Conservation (phyloP, 768 basidiomycete genomes). For the Lyophyllum decastes region DNA sequence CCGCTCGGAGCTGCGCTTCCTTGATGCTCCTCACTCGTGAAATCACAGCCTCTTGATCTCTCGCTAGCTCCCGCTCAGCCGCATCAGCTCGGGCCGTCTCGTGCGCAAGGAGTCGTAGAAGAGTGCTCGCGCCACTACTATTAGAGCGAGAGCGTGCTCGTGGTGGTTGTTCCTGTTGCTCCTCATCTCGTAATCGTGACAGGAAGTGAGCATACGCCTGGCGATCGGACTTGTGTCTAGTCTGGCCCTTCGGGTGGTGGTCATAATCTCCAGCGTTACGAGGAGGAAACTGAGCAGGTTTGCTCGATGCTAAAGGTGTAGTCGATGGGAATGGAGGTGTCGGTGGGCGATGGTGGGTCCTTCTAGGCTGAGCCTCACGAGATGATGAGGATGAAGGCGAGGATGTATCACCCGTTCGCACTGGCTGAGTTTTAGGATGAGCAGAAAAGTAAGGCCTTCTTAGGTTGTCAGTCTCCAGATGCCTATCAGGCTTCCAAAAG, state of each 20-base stretch:
- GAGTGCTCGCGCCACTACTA: not conserved
- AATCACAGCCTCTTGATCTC: conserved; percentile 26
- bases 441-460: conserved; percentile 12
- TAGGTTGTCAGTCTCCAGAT: not conserved
- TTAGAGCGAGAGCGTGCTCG: conserved; percentile 7
- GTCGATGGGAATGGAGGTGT: conserved; percentile 11
- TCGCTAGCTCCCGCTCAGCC: conserved; percentile 30
- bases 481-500: not conserved
- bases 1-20: conserved; percentile 29
- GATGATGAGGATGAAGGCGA: not conserved
- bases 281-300: not conserved
- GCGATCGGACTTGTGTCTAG: conserved; percentile 1
- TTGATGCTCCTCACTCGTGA: conserved; percentile 30
- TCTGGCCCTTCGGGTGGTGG: not conserved
- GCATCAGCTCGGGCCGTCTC: conserved; percentile 42
- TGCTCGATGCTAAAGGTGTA: not conserved
- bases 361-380: not conserved
- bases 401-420: not conserved
- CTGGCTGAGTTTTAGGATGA: conserved; percentile 8
- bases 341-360: conserved; percentile 1
- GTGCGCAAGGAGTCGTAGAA: conserved; percentile 23
- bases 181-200: not conserved
- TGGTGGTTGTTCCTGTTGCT: not conserved
- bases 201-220: conserved; percentile 6
- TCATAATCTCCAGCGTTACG: not conserved